phyloP scores from a whole-genome alignment of 129 eudicot genomes.

The Chrysanthemum seticuspe region DNA sequence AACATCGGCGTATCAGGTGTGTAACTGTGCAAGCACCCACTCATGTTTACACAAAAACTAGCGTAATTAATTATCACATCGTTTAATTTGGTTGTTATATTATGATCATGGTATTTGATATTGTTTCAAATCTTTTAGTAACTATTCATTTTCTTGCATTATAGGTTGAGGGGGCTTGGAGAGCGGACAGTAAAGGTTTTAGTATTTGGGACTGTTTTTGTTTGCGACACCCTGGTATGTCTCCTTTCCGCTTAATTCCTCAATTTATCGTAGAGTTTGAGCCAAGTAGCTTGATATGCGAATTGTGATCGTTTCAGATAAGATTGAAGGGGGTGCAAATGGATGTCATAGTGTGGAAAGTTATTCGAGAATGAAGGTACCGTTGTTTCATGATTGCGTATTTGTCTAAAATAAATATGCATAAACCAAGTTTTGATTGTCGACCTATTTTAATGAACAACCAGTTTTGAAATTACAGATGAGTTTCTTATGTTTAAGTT shows the following conservation, averaged over 20 bases:
- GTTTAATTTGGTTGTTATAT: not conserved
- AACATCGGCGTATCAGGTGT: slow-evolving; percentile 6
- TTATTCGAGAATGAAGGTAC: slow-evolving; percentile 30
- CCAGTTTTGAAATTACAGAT: no score
- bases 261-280: not conserved
- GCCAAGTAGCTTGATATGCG: not conserved
- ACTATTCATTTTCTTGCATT: not conserved
- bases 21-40: not conserved
- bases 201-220: slow-evolving; percentile 1
- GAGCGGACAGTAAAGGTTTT: slow-evolving; percentile 1
- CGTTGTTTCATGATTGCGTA: not conserved
- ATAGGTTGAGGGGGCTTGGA: slow-evolving; percentile 6
- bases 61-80: no score
- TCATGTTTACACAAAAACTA: not conserved
- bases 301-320: slow-evolving; percentile 10
- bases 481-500: no score
- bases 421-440: no score
- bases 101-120: not conserved
- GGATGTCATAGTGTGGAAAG: slow-evolving; percentile 14
- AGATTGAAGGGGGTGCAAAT: slow-evolving; percentile 22
- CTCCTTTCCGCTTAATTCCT: not conserved
- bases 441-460: no score
- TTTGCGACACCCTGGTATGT: slow-evolving; percentile 1
- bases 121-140: not conserved
- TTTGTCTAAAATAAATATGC: no score